Conservation (phyloP, 2,329 filamentous ascomycete species). For the Colletotrichum acutatum region DNA sequence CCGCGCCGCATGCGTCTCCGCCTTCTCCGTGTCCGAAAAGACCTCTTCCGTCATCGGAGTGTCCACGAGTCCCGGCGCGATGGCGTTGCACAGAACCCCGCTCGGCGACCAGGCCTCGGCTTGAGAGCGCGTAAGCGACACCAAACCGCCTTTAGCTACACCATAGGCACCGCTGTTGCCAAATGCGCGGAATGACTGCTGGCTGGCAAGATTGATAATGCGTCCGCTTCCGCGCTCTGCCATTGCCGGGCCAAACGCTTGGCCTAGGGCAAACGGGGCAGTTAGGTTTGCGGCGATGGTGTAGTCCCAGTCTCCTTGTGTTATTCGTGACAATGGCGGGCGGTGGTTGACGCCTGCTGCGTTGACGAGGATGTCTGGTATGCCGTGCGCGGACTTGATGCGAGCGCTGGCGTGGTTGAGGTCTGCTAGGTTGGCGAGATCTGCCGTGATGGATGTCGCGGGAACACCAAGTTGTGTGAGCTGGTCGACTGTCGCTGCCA, state of each 20-base stretch:
- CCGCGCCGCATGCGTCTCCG: slow-evolving; percentile 39
- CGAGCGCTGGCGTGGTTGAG: slow-evolving; percentile 38
- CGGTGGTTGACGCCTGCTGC: slow-evolving; percentile 45
- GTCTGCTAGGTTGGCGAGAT: slow-evolving; percentile 37
- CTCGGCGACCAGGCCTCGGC: slow-evolving; percentile 48
- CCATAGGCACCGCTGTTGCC: slow-evolving; percentile 49
- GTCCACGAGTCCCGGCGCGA: slow-evolving; percentile 46
- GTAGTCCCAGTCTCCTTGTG: slow-evolving; percentile 43
- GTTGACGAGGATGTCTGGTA: slow-evolving; percentile 47
- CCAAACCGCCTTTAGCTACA: slow-evolving; percentile 45
- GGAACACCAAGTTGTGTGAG: slow-evolving; percentile 41
- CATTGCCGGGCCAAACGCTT: slow-evolving; percentile 47
- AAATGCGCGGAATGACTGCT: slow-evolving; percentile 45
- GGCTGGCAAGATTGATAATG: slow-evolving; percentile 48
- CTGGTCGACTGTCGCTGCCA: slow-evolving; percentile 39
- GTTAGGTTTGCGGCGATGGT: slow-evolving; percentile 47
- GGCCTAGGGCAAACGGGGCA: slow-evolving; percentile 45
- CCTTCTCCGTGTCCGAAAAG: slow-evolving; percentile 38
- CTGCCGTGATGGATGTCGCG: slow-evolving; percentile 37
- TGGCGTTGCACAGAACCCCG: slow-evolving; percentile 47
- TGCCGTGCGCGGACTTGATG: slow-evolving; percentile 36
- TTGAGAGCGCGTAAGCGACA: slow-evolving; percentile 46
- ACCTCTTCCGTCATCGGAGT: slow-evolving; percentile 42
- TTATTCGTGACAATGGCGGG: slow-evolving; percentile 43
- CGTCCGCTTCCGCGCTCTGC: slow-evolving; percentile 44